Conservation (phyloP, 1,284 basidiomycete genomes). For the Apiotrichum gamsii region DNA sequence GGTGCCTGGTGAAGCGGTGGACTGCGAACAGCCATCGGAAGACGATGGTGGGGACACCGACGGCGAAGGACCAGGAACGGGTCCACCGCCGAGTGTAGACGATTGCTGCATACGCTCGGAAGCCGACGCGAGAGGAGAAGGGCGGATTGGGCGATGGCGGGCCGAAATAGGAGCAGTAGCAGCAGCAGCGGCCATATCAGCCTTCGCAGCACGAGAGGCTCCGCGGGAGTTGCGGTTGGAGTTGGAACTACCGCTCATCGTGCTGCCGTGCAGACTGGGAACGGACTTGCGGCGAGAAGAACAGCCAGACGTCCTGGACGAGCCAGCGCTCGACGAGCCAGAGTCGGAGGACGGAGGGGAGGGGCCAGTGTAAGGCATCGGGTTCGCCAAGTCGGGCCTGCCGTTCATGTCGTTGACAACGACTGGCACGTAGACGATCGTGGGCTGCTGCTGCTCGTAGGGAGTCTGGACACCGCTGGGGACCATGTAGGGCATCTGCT, state of each 20-base stretch:
- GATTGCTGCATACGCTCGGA: not conserved
- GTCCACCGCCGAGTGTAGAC: not conserved
- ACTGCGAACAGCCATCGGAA: not conserved
- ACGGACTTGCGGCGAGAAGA: slow-evolving; percentile 3
- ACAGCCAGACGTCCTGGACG: not conserved
- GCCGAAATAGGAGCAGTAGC: slow-evolving; percentile 21
- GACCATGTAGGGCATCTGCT: slow-evolving; percentile 3
- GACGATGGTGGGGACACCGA: not conserved
- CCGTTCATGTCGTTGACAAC: too few relatives aligned
- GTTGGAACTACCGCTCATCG: too few relatives aligned
- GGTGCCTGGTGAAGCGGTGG: not conserved
- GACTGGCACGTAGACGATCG: not conserved
- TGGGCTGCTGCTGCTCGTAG: slow-evolving; percentile 7
- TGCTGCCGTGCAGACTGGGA: too few relatives aligned
- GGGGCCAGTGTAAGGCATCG: not conserved
- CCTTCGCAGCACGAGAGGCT: slow-evolving; percentile 28
- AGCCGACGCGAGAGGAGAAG: slow-evolving; percentile 35
- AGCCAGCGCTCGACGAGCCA: not conserved
- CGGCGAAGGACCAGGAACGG: not conserved
- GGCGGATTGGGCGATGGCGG: slow-evolving; percentile 40
- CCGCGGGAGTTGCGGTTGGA: too few relatives aligned
- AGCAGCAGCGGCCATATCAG: slow-evolving; percentile 32
- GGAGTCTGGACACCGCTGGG: slow-evolving; percentile 9
- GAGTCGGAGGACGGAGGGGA: not conserved
- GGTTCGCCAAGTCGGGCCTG: too few relatives aligned